Conservation (phyloP, 2,329 filamentous ascomycete species). For the Aspergillus sp. region DNA sequence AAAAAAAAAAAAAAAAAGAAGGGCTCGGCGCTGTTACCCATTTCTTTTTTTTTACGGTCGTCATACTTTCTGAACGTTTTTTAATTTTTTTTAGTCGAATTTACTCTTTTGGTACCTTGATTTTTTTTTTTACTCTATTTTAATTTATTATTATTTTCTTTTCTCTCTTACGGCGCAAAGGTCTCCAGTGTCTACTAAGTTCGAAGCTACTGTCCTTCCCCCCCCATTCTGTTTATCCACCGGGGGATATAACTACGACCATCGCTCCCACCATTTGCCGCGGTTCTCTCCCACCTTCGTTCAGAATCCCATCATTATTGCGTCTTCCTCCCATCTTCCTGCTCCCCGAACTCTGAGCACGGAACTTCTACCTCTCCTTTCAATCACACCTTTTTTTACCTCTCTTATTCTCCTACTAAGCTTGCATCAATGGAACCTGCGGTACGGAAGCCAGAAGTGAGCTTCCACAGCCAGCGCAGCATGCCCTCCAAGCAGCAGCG, state of each 20-base stretch:
- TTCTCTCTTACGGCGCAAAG: background rate
- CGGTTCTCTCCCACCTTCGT: constrained; percentile 4
- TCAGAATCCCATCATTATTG: constrained; percentile 10
- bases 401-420: constrained; percentile 1
- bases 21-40: background rate
- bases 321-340: constrained; percentile 2
- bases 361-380: background rate
- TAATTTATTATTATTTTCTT: constrained; percentile 4
- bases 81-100: background rate
- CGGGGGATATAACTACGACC: constrained; percentile 18
- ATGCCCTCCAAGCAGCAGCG: constrained; percentile 28
- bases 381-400: background rate
- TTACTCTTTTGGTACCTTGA: background rate
- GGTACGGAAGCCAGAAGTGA: constrained; percentile 28
- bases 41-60: background rate
- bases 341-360: background rate
- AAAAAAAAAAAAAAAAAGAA: background rate
- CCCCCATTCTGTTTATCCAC: constrained; percentile 8
- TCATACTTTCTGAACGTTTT: background rate
- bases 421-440: constrained; percentile 24
- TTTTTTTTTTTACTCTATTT: constrained; percentile 10
- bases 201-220: background rate
- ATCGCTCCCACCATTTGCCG: constrained; percentile 13
- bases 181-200: background rate
- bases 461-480: constrained; percentile 27